Base-by-base conservation (phyloP, 805 yeast genomes). In the Ogataea ramenticola region DNA sequence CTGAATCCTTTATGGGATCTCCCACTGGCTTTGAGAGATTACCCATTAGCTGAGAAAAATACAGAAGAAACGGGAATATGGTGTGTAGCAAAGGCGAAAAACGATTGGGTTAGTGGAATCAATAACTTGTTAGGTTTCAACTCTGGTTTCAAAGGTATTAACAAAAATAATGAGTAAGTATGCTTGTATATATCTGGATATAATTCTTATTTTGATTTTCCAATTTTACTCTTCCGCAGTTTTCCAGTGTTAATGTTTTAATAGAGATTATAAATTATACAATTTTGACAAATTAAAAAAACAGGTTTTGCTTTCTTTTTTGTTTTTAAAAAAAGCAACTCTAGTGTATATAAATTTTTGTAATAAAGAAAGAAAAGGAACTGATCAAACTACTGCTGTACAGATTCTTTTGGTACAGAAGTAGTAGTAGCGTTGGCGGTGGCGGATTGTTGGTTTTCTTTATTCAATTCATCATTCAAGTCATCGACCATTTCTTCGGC, bases 31-130 rank as follows among this genome's bases (percentile, higher is more conserved):
- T 43, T 52, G 6, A 42, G 41, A 30, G 19, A 47, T 12, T 35
- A 29, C 14, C 33, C 21, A 8, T 51, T 40, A 16, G 41, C 37
- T 15, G 52, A 43, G 43, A 61, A 64, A 19, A 66, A 72, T 14
- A 34, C 6, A 8, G 37, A 34, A 34, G 37, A 34, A 20, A 34
- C 26, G 9, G 96, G 96, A 1, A 80, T 90, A 15, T 89, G 93
- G 81, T 90, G 97, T 64, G 82, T 91, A 3, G 86, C 96, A 0
- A 74, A 80, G 47, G 73, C 82, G 8, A 87, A 82, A 49, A 82
- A 84, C 50, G 97, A 91, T 58, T 91, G 98, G 98, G 89, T 90
- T 2, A 76, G 75, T 46, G 96, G 95, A 30, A 80, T 91, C 44
- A 91, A 90, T 56, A 90, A 86, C 53, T 71, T 90, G 46, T 64